These are phyloP conservation scores for Aspergillus haitiensis DNA, from an alignment of 495 filamentous ascomycete species.

Conservation along the genomic window DNA sequence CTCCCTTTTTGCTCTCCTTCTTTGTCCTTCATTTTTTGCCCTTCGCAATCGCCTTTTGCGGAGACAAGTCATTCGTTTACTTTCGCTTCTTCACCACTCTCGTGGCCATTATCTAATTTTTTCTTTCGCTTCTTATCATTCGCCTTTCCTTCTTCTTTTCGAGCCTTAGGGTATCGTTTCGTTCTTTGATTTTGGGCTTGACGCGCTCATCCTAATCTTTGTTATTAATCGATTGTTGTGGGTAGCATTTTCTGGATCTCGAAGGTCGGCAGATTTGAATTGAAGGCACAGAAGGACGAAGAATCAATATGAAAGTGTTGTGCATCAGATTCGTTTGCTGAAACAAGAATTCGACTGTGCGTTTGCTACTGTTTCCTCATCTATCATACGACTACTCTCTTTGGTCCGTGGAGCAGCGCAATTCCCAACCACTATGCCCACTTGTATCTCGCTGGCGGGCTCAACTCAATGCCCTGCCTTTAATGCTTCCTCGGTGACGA, in stretches of 20 bases:
- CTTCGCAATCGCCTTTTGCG: conserved; percentile 9
- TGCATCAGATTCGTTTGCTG: conserved; percentile 10
- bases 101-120: conserved; percentile 14
- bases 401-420: neutral
- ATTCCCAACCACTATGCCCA: conserved; percentile 36
- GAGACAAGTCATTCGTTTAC: conserved; percentile 41
- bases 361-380: conserved; percentile 9
- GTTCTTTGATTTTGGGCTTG: conserved; percentile 27
- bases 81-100: conserved; percentile 19
- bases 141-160: neutral
- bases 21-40: conserved; percentile 10
- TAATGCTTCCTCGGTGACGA: conserved; percentile 77
- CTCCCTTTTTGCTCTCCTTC: conserved; percentile 12
- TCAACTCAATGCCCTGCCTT: conserved; percentile 87
- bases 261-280: neutral
- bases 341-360: conserved; percentile 2
- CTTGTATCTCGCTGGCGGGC: conserved; percentile 75
- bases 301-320: conserved; percentile 18
- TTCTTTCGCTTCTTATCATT: neutral
- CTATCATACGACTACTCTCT: neutral
- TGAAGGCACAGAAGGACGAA: conserved; percentile 1
- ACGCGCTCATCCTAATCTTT: conserved; percentile 13
- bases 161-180: conserved; percentile 15
- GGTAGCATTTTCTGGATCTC: conserved; percentile 4
- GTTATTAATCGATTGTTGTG: conserved; percentile 24